Evolutionary conservation across 2,329 filamentous ascomycete species (phyloP).

Genomic region (Cladophialophora yegresii): DNA sequence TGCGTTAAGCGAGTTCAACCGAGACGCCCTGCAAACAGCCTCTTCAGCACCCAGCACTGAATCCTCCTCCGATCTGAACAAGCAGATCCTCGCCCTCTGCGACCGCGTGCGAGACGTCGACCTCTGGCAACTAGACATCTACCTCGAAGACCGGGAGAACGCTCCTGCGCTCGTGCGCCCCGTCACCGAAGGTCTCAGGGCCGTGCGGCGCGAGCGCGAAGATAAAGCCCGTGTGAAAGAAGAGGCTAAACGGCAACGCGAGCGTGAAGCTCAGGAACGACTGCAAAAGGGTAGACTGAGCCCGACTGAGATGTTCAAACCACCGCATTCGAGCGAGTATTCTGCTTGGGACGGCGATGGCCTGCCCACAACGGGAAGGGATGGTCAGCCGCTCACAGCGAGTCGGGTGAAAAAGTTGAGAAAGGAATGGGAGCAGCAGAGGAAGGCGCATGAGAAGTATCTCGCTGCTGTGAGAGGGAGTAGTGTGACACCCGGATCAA

Average conservation of each 20-base stretch:
- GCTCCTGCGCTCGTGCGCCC: conserved; percentile 72
- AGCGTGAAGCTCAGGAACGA: conserved; percentile 55
- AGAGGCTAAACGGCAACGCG: conserved; percentile 60
- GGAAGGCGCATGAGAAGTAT: conserved; percentile 75
- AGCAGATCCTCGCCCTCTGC: conserved; percentile 73
- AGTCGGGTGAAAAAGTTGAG: conserved; percentile 75
- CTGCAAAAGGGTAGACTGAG: conserved; percentile 60
- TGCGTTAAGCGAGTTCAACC: conserved; percentile 34
- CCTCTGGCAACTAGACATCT: conserved; percentile 79
- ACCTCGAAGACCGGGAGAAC: conserved; percentile 76
- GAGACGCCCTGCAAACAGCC: conserved; percentile 46
- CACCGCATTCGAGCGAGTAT: conserved; percentile 58
- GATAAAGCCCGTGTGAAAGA: conserved; percentile 50
- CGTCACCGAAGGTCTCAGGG: conserved; percentile 60
- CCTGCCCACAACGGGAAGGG: conserved; percentile 72
- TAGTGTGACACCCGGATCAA: neutral
- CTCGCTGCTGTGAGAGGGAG: conserved; percentile 29
- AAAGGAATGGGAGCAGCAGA: conserved; percentile 90
- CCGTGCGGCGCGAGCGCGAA: conserved; percentile 58
- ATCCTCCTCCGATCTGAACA: conserved; percentile 56
- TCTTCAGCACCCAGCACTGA: conserved; percentile 57
- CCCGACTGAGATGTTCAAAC: conserved; percentile 61
- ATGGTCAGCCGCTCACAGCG: conserved; percentile 80
- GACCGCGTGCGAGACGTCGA: conserved; percentile 79
- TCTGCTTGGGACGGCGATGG: conserved; percentile 81